Evolutionary conservation across 2,329 filamentous ascomycete genomes (phyloP).

Genomic region (Ampelomyces quisqualis): DNA sequence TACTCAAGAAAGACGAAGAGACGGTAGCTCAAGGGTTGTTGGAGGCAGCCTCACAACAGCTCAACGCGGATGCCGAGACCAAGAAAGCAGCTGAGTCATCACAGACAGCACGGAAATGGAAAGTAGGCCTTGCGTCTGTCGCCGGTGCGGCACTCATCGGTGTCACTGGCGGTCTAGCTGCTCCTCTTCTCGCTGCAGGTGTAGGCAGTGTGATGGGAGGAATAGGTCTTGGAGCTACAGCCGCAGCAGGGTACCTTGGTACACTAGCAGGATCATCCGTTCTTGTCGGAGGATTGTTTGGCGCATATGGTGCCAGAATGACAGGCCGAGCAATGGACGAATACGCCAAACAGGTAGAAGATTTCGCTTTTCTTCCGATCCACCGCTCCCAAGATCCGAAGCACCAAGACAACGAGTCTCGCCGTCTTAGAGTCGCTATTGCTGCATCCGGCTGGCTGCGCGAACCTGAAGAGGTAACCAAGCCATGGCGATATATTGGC

Average conservation of each 20-base stretch:
- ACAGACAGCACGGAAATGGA: conserved; percentile 67
- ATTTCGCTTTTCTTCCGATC: conserved; percentile 83
- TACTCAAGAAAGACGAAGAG: conserved; percentile 70
- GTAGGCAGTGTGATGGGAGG: conserved; percentile 79
- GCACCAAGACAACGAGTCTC: conserved; percentile 53
- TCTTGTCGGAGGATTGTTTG: conserved; percentile 81
- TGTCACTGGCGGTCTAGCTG: conserved; percentile 75
- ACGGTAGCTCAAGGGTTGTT: conserved; percentile 74
- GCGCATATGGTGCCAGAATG: conserved; percentile 84
- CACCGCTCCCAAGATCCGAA: conserved; percentile 45
- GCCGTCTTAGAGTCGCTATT: conserved; percentile 72
- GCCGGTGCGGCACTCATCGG: conserved; percentile 86
- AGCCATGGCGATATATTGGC: conserved; percentile 77
- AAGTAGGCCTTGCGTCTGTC: conserved; percentile 83
- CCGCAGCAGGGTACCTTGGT: conserved; percentile 77
- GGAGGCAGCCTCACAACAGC: conserved; percentile 66
- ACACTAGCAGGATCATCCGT: conserved; percentile 76
- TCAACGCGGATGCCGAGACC: conserved; percentile 75
- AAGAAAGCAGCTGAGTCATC: conserved; percentile 70
- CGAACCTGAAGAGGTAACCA: conserved; percentile 68
- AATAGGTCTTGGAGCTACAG: conserved; percentile 69
- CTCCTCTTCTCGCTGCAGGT: conserved; percentile 73
- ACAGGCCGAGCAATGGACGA: conserved; percentile 82
- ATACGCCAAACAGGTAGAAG: conserved; percentile 82
- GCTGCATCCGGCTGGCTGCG: conserved; percentile 80